Evolutionary conservation across 148 eudicot species (phyloP).

Genomic region (Rheum nobile): DNA sequence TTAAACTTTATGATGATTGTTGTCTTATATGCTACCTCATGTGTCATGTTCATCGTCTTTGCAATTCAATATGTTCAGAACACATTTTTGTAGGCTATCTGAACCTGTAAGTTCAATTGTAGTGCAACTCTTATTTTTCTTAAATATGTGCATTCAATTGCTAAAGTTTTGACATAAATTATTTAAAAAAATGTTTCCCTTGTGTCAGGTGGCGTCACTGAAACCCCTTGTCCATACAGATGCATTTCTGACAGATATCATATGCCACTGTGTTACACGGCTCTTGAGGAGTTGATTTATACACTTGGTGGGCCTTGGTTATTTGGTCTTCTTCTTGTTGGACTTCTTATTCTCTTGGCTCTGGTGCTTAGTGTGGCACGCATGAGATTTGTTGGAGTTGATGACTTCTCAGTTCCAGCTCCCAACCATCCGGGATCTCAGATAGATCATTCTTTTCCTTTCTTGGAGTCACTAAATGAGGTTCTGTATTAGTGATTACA

Average conservation of each 20-base stretch:
- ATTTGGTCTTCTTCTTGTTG: constrained; percentile 77
- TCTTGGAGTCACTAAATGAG: constrained; percentile 97
- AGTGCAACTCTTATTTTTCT: not conserved
- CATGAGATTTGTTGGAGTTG: constrained; percentile 81
- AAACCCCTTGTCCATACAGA: constrained; percentile 79
- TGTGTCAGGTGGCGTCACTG: constrained; percentile 73
- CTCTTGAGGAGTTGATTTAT: constrained; percentile 89
- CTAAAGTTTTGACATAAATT: not conserved
- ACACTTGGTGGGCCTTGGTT: constrained; percentile 97
- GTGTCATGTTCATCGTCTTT: not conserved
- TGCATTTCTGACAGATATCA: constrained; percentile 89
- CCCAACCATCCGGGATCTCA: constrained; percentile 90
- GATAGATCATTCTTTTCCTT: constrained; percentile 92
- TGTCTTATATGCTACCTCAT: not conserved
- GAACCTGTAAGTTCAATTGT: not conserved
- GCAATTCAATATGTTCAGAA: not conserved
- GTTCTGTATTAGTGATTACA: constrained; percentile 17
- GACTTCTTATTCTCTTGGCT: constrained; percentile 72
- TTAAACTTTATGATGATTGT: not conserved
- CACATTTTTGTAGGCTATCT: not conserved
- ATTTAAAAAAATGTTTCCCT: not conserved
- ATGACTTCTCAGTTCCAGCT: constrained; percentile 77
- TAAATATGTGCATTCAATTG: not conserved
- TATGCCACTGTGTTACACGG: constrained; percentile 87
- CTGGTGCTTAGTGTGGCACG: constrained; percentile 94